Evolutionary conservation across 805 yeast genomes (phyloP).

Genomic region (Spathaspora boniae): DNA sequence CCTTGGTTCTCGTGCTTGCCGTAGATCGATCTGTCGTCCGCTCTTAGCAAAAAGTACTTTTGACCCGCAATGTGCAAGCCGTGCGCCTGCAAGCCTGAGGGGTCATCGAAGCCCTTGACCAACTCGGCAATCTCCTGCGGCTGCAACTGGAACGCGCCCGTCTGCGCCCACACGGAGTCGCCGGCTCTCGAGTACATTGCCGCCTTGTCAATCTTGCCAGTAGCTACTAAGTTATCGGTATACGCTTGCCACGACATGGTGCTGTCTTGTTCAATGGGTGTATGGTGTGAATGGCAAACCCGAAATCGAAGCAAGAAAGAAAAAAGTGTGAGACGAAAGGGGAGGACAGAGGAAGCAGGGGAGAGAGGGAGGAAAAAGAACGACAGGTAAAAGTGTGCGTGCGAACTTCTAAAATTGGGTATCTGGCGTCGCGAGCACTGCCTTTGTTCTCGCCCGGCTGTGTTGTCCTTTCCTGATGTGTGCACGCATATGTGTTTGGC

Average conservation of each 20-base stretch:
- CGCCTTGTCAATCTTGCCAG: constrained; percentile 88
- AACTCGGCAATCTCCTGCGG: constrained; percentile 70
- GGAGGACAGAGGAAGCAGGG: background rate
- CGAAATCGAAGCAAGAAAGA: background rate
- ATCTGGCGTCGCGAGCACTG: too few relatives aligned
- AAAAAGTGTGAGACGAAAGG: background rate
- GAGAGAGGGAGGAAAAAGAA: constrained; percentile 2
- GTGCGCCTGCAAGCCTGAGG: constrained; percentile 72
- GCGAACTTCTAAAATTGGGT: too few relatives aligned
- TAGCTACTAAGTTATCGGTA: constrained; percentile 86
- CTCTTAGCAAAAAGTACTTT: constrained; percentile 83
- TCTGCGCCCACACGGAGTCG: constrained; percentile 89
- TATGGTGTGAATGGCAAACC: background rate
- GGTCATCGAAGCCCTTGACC: constrained; percentile 77
- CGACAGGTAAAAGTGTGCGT: background rate
- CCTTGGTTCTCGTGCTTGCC: constrained; percentile 91
- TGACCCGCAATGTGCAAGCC: constrained; percentile 84
- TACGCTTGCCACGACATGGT: constrained; percentile 63
- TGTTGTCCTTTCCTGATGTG: background rate
- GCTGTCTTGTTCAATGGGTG: too few relatives aligned
- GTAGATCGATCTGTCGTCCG: constrained; percentile 90
- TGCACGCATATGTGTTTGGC: constrained; percentile 1
- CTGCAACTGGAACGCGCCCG: constrained; percentile 61
- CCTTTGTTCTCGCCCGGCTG: too few relatives aligned
- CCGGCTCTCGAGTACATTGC: constrained; percentile 94